Evolutionary conservation across 352 stramenopile species (phyloP).

Genomic region (Pythium folliculosum): DNA sequence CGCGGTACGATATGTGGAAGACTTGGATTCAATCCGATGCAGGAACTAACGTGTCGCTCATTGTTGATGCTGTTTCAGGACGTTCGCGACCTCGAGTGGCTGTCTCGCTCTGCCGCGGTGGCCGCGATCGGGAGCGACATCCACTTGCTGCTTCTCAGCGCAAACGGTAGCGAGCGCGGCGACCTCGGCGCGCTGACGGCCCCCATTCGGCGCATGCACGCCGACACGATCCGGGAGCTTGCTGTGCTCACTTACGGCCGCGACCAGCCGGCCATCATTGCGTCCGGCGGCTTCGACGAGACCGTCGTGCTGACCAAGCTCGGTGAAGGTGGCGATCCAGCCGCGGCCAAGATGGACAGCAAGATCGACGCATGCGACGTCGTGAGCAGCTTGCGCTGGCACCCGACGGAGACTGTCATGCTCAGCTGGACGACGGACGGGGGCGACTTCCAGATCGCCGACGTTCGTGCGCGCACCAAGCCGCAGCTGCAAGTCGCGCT

Average conservation of each 20-base stretch:
- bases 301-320: constrained; percentile 77
- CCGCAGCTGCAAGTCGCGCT: constrained; percentile 29
- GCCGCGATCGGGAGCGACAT: constrained; percentile 73
- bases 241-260: constrained; percentile 38
- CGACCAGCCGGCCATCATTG: constrained; percentile 14
- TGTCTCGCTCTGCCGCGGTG: constrained; percentile 45
- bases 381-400: constrained; percentile 80
- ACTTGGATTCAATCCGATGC: not conserved
- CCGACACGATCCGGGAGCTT: constrained; percentile 73
- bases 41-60: not conserved
- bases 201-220: constrained; percentile 61
- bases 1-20: constrained; percentile 33
- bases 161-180: constrained; percentile 6
- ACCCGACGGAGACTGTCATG: constrained; percentile 34
- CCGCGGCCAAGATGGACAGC: constrained; percentile 35
- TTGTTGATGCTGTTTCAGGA: constrained; percentile 35
- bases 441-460: constrained; percentile 69
- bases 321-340: constrained; percentile 38
- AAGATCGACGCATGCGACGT: constrained; percentile 81
- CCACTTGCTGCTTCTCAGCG: constrained; percentile 50
- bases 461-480: constrained; percentile 42
- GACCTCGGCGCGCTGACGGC: constrained; percentile 41
- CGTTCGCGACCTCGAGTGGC: constrained; percentile 75
- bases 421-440: constrained; percentile 85
- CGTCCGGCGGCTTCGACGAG: constrained; percentile 68